Evolutionary conservation across 2,329 filamentous ascomycete species (phyloP).

Genomic region (Orbilia oligospora): DNA sequence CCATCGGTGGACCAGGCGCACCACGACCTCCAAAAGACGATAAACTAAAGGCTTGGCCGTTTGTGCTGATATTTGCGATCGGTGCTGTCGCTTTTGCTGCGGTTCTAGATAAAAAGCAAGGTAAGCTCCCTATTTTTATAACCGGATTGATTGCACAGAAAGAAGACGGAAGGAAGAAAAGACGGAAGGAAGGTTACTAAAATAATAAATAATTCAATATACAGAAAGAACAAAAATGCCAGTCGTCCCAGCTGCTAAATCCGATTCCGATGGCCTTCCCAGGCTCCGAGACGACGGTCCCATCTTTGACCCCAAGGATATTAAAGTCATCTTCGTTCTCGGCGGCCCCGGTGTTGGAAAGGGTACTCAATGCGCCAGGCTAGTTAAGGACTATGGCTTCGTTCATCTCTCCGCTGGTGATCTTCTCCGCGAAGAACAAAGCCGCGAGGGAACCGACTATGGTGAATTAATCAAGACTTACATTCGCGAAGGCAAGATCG

Average conservation of each 20-base stretch:
- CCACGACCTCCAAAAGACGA: conserved; percentile 57
- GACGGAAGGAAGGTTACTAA: background rate
- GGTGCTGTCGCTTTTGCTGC: conserved; percentile 71
- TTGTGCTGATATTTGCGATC: conserved; percentile 68
- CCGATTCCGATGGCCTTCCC: conserved; percentile 66
- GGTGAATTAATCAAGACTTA: conserved; percentile 92
- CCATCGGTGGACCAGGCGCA: conserved; percentile 54
- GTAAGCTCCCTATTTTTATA: conserved; percentile 66
- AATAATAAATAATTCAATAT: background rate
- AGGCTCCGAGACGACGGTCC: conserved; percentile 63
- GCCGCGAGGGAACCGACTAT: conserved; percentile 87
- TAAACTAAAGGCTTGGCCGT: conserved; percentile 67
- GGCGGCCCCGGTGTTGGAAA: conserved; percentile 96
- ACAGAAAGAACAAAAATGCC: conserved; percentile 53
- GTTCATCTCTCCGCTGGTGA: conserved; percentile 94
- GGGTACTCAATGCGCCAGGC: conserved; percentile 91
- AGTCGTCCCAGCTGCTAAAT: conserved; percentile 59
- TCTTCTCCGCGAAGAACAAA: conserved; percentile 91
- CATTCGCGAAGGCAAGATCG: conserved; percentile 94
- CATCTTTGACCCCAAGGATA: conserved; percentile 80
- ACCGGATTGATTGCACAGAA: background rate
- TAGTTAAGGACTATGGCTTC: conserved; percentile 91
- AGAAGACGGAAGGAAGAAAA: too few relatives aligned
- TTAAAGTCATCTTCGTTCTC: conserved; percentile 96
- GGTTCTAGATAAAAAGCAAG: conserved; percentile 71